A percentile compares a stretch with the other conserved stretches of the same genome.
These are phyloP conservation scores for Neofusicoccum kwambonambiense DNA, from an alignment of 2,329 filamentous ascomycete genomes.

Conservation along the genomic window DNA sequence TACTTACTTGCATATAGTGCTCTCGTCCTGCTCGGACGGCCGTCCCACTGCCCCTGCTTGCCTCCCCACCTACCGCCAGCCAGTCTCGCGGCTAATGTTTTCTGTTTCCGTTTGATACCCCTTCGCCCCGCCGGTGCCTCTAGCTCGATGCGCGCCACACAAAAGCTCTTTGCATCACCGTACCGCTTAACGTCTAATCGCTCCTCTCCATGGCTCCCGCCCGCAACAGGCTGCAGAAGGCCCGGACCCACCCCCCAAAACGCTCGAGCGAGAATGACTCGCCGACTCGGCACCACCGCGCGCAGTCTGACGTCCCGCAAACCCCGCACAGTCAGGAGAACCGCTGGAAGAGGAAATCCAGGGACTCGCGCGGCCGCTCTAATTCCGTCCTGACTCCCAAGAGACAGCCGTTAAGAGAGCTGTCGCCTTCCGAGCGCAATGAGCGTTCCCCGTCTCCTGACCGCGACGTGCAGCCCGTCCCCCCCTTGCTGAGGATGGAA, in stretches of 20 bases:
- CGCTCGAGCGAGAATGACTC: conserved; percentile 15
- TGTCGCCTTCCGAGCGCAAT: conserved; percentile 15
- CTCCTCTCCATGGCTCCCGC: not conserved
- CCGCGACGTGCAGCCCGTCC: not conserved
- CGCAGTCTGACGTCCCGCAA: conserved; percentile 12
- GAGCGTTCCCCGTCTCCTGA: conserved; percentile 5
- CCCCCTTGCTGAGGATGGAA: conserved; percentile 8
- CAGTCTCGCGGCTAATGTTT: not conserved
- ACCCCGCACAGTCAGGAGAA: conserved; percentile 15
- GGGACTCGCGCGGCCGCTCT: conserved; percentile 3
- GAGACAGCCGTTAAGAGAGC: conserved; percentile 11
- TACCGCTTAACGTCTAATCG: not conserved
- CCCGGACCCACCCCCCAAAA: conserved; percentile 1
- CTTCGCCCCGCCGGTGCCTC: not conserved
- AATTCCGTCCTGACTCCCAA: not conserved
- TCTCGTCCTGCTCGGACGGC: not conserved
- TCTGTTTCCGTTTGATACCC: not conserved
- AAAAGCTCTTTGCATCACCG: not conserved
- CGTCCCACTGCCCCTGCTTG: not conserved
- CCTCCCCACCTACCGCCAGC: not conserved
- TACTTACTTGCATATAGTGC: conserved; percentile 16
- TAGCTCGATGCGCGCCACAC: not conserved
- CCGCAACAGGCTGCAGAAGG: conserved; percentile 1
- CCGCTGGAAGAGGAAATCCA: conserved; percentile 12
- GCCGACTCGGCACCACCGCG: conserved; percentile 7